phyloP scores from a whole-genome alignment of 371 early-diverging fungal genomes.

The Mucor indicus region DNA sequence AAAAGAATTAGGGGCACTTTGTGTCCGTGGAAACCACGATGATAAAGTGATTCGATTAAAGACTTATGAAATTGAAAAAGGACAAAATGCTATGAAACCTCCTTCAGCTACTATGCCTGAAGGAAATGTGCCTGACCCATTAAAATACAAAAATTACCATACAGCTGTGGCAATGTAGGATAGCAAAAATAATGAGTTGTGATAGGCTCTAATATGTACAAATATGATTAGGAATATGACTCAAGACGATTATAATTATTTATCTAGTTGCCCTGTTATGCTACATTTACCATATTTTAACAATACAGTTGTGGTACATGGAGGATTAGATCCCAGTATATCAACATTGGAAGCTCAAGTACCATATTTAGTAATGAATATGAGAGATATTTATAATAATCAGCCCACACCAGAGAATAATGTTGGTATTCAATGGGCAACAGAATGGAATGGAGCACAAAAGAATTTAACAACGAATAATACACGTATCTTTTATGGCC shows the following conservation, averaged over 20 bases:
- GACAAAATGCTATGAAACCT: slow-evolving; percentile 22
- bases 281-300: slow-evolving; percentile 52
- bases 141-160: slow-evolving; percentile 44
- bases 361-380: slow-evolving; percentile 57
- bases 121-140: slow-evolving; percentile 38
- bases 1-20: slow-evolving; percentile 46
- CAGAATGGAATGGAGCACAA: slow-evolving; percentile 42
- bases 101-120: slow-evolving; percentile 24
- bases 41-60: slow-evolving; percentile 66
- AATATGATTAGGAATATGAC: slow-evolving; percentile 32
- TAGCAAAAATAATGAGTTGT: neutral
- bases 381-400: slow-evolving; percentile 51
- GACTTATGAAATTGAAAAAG: slow-evolving; percentile 39
- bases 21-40: slow-evolving; percentile 81
- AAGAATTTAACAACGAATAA: slow-evolving; percentile 8
- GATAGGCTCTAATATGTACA: too few relatives aligned
- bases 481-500: slow-evolving; percentile 60
- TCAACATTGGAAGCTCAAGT: slow-evolving; percentile 19
- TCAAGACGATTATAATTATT: slow-evolving; percentile 52
- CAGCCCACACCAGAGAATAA: slow-evolving; percentile 37
- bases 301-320: slow-evolving; percentile 64
- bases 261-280: slow-evolving; percentile 58
- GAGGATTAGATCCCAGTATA: slow-evolving; percentile 59
- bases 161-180: slow-evolving; percentile 35
- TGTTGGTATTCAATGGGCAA: slow-evolving; percentile 51